phyloP scores from a whole-genome alignment of 2,329 filamentous ascomycete genomes.

The Macroventuria anomochaeta region DNA sequence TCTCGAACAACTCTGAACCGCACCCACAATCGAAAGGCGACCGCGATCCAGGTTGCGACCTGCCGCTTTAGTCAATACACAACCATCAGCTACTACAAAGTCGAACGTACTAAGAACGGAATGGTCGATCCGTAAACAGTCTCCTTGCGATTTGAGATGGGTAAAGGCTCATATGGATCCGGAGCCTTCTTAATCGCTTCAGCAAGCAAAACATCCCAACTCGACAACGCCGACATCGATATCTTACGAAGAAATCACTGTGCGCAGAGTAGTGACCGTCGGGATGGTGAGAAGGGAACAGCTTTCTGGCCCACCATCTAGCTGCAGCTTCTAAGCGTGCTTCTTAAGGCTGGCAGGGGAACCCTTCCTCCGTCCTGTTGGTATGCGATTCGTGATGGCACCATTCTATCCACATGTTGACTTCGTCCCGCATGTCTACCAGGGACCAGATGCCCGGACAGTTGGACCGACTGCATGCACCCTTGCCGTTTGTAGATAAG shows the following conservation, averaged over 20 bases:
- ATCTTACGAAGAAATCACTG: slow-evolving; percentile 15
- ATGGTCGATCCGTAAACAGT: slow-evolving; percentile 37
- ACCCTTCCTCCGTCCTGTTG: neutral
- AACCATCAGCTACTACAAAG: neutral
- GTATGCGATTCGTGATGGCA: neutral
- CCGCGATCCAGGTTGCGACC: slow-evolving; percentile 38
- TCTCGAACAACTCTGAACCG: slow-evolving; percentile 38
- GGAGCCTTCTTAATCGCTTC: slow-evolving; percentile 33
- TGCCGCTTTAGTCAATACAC: slow-evolving; percentile 21
- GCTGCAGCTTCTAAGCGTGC: neutral
- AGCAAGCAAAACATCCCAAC: slow-evolving; percentile 26
- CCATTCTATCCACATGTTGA: neutral
- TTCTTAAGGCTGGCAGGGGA: slow-evolving; percentile 1
- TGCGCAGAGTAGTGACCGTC: slow-evolving; percentile 6
- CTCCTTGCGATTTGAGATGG: slow-evolving; percentile 33
- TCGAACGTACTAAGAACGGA: slow-evolving; percentile 34
- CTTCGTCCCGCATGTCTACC: neutral
- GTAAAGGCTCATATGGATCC: slow-evolving; percentile 35
- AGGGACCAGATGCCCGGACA: neutral
- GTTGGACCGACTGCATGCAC: neutral
- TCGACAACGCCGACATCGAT: slow-evolving; percentile 2
- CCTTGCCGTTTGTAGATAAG: neutral
- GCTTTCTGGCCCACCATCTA: neutral
- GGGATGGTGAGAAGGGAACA: slow-evolving; percentile 2
- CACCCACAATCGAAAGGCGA: slow-evolving; percentile 38